These are phyloP conservation scores for Rhizoclosmatium sp. DNA, from an alignment of 192 early-diverging fungal genomes.

Conservation along the genomic window DNA sequence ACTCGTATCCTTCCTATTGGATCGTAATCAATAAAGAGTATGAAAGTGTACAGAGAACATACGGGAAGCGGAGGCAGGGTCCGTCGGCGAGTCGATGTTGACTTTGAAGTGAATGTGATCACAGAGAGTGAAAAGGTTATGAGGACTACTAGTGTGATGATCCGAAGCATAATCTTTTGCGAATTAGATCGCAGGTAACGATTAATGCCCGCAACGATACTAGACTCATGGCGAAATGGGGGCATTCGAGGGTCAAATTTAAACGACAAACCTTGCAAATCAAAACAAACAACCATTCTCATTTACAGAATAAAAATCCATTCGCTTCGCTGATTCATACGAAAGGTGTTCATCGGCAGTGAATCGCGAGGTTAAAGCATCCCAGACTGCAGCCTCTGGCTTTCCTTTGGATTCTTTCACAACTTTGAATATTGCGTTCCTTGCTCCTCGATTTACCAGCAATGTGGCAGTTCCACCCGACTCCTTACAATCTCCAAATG, in stretches of 20 bases:
- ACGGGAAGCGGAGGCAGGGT: neutral
- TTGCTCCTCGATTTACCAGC: neutral
- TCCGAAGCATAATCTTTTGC: neutral
- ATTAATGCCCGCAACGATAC: too few relatives aligned
- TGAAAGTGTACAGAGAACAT: neutral
- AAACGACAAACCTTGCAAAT: too few relatives aligned
- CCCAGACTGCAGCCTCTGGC: neutral
- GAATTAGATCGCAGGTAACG: too few relatives aligned
- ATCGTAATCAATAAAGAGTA: neutral
- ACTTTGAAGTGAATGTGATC: neutral
- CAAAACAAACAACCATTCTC: too few relatives aligned
- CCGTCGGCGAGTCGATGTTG: neutral
- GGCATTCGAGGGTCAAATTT: too few relatives aligned
- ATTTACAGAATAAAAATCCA: neutral
- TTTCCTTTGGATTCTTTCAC: constrained; percentile 3
- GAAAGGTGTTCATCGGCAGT: neutral
- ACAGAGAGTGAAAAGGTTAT: neutral
- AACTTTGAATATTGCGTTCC: neutral
- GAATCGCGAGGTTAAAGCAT: neutral
- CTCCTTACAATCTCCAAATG: neutral
- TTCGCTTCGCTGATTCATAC: neutral
- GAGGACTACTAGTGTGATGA: neutral
- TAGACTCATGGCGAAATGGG: too few relatives aligned
- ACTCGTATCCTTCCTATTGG: neutral
- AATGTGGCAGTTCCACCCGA: neutral